phyloP scores from a whole-genome alignment of 345 rosid species.

The Ceriops zippeliana region DNA sequence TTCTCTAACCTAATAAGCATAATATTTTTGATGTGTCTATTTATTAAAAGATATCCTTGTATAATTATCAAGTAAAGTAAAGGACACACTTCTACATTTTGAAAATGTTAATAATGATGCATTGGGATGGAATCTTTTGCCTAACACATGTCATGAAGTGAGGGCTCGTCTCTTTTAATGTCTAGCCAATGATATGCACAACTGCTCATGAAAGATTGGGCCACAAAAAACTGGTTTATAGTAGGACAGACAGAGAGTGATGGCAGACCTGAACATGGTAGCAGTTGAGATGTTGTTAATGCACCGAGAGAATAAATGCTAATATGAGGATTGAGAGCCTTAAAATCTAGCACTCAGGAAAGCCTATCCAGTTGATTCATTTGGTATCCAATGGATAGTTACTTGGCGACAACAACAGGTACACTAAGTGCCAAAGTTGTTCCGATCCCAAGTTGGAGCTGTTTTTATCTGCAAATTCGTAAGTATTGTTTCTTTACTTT shows the following conservation, averaged over 20 bases:
- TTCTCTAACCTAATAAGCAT: too few relatives aligned
- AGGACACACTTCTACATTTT: too few relatives aligned
- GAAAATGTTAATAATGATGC: neutral
- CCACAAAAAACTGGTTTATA: conserved; percentile 29
- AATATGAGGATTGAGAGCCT: conserved; percentile 12
- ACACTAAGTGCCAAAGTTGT: too few relatives aligned
- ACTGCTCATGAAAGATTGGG: conserved; percentile 12
- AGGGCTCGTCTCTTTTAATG: conserved; percentile 11
- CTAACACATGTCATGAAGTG: conserved; percentile 12
- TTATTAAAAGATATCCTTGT: too few relatives aligned
- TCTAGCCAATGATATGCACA: conserved; percentile 18
- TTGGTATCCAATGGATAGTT: conserved; percentile 12
- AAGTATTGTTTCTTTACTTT: too few relatives aligned
- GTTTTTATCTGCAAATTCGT: too few relatives aligned
- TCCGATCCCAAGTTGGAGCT: too few relatives aligned
- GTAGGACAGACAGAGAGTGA: conserved; percentile 35
- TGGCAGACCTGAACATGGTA: conserved; percentile 23
- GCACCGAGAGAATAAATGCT: conserved; percentile 7
- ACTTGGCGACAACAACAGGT: conserved; percentile 2
- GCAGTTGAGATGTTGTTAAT: conserved; percentile 7
- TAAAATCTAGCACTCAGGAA: neutral
- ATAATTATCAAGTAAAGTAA: too few relatives aligned
- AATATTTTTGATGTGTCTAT: too few relatives aligned
- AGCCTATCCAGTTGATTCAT: conserved; percentile 1
- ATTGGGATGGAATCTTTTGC: conserved; percentile 30